Base-by-base conservation (phyloP, 2,329 filamentous ascomycete species). In the Bipolaris victoriae region DNA sequence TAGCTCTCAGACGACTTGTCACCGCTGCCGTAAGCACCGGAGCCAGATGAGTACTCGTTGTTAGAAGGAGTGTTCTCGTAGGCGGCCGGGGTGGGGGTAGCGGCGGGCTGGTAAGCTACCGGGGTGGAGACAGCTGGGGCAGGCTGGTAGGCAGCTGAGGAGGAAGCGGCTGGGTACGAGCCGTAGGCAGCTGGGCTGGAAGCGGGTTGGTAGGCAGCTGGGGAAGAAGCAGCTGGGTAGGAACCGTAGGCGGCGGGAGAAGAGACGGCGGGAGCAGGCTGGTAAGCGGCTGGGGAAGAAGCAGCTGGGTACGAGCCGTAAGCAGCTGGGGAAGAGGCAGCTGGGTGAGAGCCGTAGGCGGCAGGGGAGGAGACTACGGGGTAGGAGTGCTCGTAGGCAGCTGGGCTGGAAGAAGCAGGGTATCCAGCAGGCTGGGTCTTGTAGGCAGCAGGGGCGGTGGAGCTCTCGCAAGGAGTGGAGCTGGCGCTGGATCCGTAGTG, bases 391-490 rank as follows among this genome's bases (percentile, higher is more conserved):
- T 41, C 9, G 39, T 41, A 41, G 1, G 18, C 18, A 22, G 39
- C 39, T 7, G 36, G 36, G 3, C 18, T 5, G 39, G 18, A 41
- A 15, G 39, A 22, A 24, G 39, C 39, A 10, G 26, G 26, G 26
- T 29, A 10, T 9, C 24, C 24, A 26, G 24, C 24, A 22, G 39
- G 39, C 10, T 41, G 3, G 5, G 18, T 41, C 18, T 41, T 18
- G 39, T 24, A 24, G 16, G 20, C 39, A 24, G 45, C 52, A 15
- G 52, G 29, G 13, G 29, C 43, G 20, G 33, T 13, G 10, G 52
- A 54, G 44, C 44, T 54, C 29, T 40, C 44, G 44, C 44, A 54
- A 35, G 51, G 36, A 43, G 51, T 54, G 6, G 51, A 54, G 20
- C 44, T 43, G 45, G 52, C 26, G 45, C 45, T 43, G 9, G 45